A percentile compares a stretch with the other conserved stretches of the same genome.
Evolutionary conservation across 768 basidiomycete genomes (phyloP).

Genomic region (Tulasnella sp.): DNA sequence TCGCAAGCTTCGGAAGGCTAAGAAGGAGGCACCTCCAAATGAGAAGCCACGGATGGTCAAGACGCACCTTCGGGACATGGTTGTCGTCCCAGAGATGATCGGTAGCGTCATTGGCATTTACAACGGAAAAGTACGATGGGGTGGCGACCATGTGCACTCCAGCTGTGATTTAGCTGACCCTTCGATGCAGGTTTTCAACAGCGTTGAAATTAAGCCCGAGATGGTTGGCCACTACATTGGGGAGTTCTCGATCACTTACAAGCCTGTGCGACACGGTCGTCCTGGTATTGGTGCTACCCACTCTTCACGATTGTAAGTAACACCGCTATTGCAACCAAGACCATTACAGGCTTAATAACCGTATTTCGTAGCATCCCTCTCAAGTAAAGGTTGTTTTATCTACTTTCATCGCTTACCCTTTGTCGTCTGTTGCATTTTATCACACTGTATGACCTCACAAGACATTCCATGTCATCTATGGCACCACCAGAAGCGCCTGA

Average conservation of each 20-base stretch:
- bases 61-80: conserved; percentile 99
- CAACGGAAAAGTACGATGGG: conserved; percentile 77
- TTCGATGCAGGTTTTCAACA: conserved; percentile 72
- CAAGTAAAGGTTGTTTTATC: conserved; percentile 23
- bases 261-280: conserved; percentile 99
- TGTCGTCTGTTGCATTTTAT: background rate
- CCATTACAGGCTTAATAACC: background rate
- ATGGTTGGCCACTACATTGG: conserved; percentile 99
- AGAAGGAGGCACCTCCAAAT: conserved; percentile 98
- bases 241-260: conserved; percentile 96
- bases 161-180: background rate
- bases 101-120: conserved; percentile 97
- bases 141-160: background rate
- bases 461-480: background rate
- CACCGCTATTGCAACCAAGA: background rate
- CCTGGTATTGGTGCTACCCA: conserved; percentile 74
- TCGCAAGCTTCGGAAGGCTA: conserved; percentile 98
- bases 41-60: conserved; percentile 99
- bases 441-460: conserved; percentile 1
- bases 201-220: conserved; percentile 99
- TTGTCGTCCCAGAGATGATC: conserved; percentile 99
- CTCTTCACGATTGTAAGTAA: conserved; percentile 29
- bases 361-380: conserved; percentile 26
- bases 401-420: conserved; percentile 1
- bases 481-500: background rate